Evolutionary conservation across 768 basidiomycete species (phyloP).

Genomic region (Mycena metata): DNA sequence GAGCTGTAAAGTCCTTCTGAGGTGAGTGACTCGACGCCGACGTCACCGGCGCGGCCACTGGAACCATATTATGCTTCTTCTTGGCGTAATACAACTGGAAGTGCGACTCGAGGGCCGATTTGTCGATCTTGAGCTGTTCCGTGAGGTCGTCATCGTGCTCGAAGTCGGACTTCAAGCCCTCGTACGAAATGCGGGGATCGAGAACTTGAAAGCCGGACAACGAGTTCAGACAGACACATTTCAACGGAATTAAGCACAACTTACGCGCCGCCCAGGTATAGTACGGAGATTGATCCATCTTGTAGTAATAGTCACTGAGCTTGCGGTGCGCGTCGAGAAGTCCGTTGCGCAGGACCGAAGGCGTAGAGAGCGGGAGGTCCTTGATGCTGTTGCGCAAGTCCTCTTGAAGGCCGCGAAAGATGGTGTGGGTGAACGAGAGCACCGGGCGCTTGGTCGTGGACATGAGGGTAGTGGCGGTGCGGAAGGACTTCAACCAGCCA

Average conservation of each 20-base stretch:
- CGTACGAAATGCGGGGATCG: too few relatives aligned
- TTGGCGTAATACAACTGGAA: not conserved
- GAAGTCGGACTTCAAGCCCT: too few relatives aligned
- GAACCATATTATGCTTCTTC: too few relatives aligned
- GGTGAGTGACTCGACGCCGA: not conserved
- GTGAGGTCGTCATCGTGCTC: not conserved
- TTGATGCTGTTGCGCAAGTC: not conserved
- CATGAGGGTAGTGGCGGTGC: not conserved
- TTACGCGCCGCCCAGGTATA: too few relatives aligned
- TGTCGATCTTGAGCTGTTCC: not conserved
- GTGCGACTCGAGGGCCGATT: not conserved
- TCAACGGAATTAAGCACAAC: too few relatives aligned
- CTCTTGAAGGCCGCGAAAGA: not conserved
- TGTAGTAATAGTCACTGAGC: too few relatives aligned
- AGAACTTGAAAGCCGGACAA: too few relatives aligned
- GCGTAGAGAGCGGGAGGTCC: not conserved
- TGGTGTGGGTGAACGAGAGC: not conserved
- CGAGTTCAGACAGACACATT: too few relatives aligned
- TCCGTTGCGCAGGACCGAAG: not conserved
- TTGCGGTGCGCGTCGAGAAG: too few relatives aligned
- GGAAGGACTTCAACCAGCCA: slow-evolving; percentile 9
- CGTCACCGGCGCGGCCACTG: too few relatives aligned
- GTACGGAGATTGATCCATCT: too few relatives aligned
- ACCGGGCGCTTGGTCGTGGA: not conserved
- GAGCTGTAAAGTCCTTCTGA: not conserved